phyloP scores from a whole-genome alignment of 352 stramenopile species.

The Phytophthora boehmeriae region DNA sequence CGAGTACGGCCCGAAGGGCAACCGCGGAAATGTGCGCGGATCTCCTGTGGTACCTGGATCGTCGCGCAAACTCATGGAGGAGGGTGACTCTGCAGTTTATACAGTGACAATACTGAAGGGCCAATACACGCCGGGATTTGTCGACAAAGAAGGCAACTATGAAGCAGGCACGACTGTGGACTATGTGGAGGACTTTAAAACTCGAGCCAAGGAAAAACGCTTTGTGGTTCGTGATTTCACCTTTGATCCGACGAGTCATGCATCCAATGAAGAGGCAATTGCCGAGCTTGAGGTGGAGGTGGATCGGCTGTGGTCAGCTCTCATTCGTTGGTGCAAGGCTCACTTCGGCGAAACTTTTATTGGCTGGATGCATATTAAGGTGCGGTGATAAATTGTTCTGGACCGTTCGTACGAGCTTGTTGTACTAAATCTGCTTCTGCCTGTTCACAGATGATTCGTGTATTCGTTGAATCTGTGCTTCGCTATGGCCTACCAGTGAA shows the following conservation, averaged over 20 bases:
- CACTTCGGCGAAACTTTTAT: slow-evolving; percentile 98
- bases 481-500: slow-evolving; percentile 98
- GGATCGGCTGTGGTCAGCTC: slow-evolving; percentile 93
- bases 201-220: slow-evolving; percentile 93
- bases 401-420: not conserved
- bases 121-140: slow-evolving; percentile 88
- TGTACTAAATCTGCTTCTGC: slow-evolving; percentile 5
- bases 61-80: slow-evolving; percentile 90
- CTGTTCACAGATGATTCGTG: slow-evolving; percentile 82
- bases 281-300: slow-evolving; percentile 90
- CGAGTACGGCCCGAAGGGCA: slow-evolving; percentile 90
- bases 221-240: slow-evolving; percentile 92
- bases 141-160: slow-evolving; percentile 92
- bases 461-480: slow-evolving; percentile 98
- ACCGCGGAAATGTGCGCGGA: slow-evolving; percentile 91
- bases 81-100: slow-evolving; percentile 94
- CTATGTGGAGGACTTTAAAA: slow-evolving; percentile 95
- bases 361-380: slow-evolving; percentile 99
- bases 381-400: slow-evolving; percentile 31
- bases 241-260: slow-evolving; percentile 91
- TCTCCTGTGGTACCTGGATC: slow-evolving; percentile 95
- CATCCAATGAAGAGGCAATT: slow-evolving; percentile 89
- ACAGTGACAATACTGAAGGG: slow-evolving; percentile 96
- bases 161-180: slow-evolving; percentile 92
- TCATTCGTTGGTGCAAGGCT: slow-evolving; percentile 97